Conservation (phyloP, 2,329 filamentous ascomycete genomes). For the Aspergillus sp. region DNA sequence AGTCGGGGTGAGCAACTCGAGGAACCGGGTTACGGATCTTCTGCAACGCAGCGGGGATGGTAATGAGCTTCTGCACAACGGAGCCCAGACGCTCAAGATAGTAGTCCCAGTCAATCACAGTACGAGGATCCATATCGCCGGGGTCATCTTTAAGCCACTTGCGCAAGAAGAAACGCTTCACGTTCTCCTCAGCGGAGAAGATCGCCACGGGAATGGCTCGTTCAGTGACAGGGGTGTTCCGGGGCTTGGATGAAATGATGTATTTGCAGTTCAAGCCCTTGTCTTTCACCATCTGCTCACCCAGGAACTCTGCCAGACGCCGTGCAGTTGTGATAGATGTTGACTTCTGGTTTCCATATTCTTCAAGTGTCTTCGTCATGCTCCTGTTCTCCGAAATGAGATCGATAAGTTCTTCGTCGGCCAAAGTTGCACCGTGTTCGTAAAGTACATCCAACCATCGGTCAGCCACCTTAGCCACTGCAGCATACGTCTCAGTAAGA, state of each 20-base stretch:
- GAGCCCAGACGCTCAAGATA: slow-evolving; percentile 94
- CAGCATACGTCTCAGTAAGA: slow-evolving; percentile 81
- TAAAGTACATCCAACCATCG: slow-evolving; percentile 95
- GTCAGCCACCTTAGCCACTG: slow-evolving; percentile 93
- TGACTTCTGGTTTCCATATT: slow-evolving; percentile 94
- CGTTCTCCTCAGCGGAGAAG: slow-evolving; percentile 86
- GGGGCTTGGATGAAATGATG: slow-evolving; percentile 88
- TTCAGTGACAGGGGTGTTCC: slow-evolving; percentile 89
- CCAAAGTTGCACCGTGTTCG: slow-evolving; percentile 81
- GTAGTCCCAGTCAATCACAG: slow-evolving; percentile 94
- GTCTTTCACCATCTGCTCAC: slow-evolving; percentile 98
- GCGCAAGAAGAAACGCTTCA: slow-evolving; percentile 85
- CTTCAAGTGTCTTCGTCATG: slow-evolving; percentile 95
- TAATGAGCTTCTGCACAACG: slow-evolving; percentile 98
- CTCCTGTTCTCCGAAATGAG: slow-evolving; percentile 99
- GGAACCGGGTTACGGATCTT: slow-evolving; percentile 95
- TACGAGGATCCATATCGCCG: slow-evolving; percentile 83
- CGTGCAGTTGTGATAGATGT: slow-evolving; percentile 99
- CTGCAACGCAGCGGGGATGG: slow-evolving; percentile 93
- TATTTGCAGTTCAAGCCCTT: slow-evolving; percentile 99
- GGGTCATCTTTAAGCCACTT: slow-evolving; percentile 97
- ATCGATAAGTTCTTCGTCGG: slow-evolving; percentile 96
- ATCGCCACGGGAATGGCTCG: slow-evolving; percentile 93
- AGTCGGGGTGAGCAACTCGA: slow-evolving; percentile 90
- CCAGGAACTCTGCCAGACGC: slow-evolving; percentile 91